Evolutionary conservation across 352 stramenopile species (phyloP).

Genomic region (Thraustochytrium sp.): DNA sequence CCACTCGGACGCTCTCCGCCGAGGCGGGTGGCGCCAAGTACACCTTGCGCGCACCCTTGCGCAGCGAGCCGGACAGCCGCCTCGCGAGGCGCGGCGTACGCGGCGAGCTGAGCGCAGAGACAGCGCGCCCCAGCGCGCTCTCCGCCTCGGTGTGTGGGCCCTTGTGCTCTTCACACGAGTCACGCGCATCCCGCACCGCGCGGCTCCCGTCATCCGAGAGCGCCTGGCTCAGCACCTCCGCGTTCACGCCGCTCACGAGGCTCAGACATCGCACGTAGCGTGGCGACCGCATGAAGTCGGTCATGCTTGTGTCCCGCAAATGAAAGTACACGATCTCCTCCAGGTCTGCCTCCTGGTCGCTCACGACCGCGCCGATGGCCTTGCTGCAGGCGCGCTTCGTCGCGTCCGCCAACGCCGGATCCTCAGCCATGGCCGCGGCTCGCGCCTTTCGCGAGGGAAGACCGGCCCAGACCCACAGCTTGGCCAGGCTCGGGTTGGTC

Average conservation of each 20-base stretch:
- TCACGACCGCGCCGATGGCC: not conserved
- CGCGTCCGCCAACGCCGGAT: not conserved
- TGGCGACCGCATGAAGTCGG: constrained; percentile 9
- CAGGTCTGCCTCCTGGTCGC: not conserved
- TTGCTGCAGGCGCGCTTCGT: not conserved
- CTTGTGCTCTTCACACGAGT: not conserved
- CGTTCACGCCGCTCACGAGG: not conserved
- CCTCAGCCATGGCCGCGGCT: no score
- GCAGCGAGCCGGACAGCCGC: not conserved
- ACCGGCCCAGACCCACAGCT: no score
- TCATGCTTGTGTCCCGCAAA: not conserved
- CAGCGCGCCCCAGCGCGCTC: not conserved
- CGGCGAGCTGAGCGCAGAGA: not conserved
- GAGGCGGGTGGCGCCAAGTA: not conserved
- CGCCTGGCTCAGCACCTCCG: not conserved
- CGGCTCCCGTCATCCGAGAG: not conserved
- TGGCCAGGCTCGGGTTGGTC: not conserved
- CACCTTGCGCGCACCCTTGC: not conserved
- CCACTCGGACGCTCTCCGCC: not conserved
- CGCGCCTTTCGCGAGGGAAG: no score
- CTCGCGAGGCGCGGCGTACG: not conserved
- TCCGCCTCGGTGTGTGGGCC: not conserved
- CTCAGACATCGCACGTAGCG: not conserved
- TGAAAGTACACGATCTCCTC: not conserved
- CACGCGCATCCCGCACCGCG: not conserved